Evolutionary conservation across 2,329 filamentous ascomycete species (phyloP).

Genomic region (Colletotrichum euphorbiae): DNA sequence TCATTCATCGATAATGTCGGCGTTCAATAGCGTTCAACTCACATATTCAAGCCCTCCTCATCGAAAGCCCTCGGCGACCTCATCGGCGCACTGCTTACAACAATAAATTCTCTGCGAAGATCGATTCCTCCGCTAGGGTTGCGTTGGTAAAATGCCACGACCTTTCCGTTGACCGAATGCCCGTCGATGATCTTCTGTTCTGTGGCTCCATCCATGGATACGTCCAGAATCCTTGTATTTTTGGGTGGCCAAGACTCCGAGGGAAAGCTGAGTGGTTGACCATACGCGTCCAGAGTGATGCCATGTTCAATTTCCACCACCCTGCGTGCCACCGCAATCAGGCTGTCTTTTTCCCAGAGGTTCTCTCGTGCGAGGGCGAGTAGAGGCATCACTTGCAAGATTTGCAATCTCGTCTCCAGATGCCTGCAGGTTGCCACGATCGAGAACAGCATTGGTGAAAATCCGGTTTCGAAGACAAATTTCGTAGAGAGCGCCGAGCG

Average conservation of each 20-base stretch:
- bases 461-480: conserved; percentile 35
- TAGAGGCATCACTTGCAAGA: conserved; percentile 25
- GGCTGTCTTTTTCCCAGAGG: conserved; percentile 28
- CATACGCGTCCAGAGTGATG: conserved; percentile 20
- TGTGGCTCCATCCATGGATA: background rate
- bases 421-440: conserved; percentile 26
- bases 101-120: background rate
- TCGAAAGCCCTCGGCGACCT: background rate
- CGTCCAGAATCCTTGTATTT: background rate
- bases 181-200: background rate
- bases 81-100: background rate
- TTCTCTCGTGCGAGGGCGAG: conserved; percentile 27
- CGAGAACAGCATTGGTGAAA: conserved; percentile 33
- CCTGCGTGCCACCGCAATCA: conserved; percentile 28
- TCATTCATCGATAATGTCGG: too few relatives aligned
- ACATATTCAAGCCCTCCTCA: background rate
- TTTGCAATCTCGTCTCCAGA: conserved; percentile 22
- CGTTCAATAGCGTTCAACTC: too few relatives aligned
- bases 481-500: background rate
- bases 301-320: conserved; percentile 34
- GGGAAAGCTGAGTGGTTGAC: background rate
- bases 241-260: background rate
- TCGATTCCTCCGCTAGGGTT: background rate
- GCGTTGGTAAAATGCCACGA: background rate
- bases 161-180: background rate